Evolutionary conservation across 192 early-diverging fungal genomes (phyloP).

Genomic region (Coemansia sp.): DNA sequence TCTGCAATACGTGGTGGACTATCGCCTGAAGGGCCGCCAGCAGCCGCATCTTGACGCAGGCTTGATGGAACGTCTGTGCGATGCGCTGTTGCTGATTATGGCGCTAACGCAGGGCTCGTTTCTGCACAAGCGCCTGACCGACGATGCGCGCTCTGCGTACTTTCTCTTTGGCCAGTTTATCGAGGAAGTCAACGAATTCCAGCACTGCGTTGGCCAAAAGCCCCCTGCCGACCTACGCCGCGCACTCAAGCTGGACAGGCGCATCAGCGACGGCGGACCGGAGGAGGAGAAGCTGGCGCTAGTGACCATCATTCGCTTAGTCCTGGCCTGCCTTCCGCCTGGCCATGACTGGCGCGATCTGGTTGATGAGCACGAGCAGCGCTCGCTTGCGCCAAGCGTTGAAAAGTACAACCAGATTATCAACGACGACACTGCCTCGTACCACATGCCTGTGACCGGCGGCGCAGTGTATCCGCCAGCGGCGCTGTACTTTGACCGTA

Average conservation of each 20-base stretch:
- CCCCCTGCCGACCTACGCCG: slow-evolving; percentile 79
- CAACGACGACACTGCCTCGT: slow-evolving; percentile 47
- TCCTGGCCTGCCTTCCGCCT: slow-evolving; percentile 72
- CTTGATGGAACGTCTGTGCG: slow-evolving; percentile 84
- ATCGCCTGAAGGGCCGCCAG: slow-evolving; percentile 82
- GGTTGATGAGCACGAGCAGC: slow-evolving; percentile 77
- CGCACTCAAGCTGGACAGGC: slow-evolving; percentile 61
- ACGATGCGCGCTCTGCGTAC: slow-evolving; percentile 84
- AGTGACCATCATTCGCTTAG: slow-evolving; percentile 75
- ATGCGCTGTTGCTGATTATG: slow-evolving; percentile 83
- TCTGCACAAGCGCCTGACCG: slow-evolving; percentile 61
- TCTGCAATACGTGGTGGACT: slow-evolving; percentile 93
- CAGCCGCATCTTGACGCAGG: slow-evolving; percentile 74
- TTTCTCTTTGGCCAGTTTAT: slow-evolving; percentile 93
- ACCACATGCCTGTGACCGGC: slow-evolving; percentile 55
- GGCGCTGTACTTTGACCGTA: slow-evolving; percentile 92
- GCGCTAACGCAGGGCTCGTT: slow-evolving; percentile 62
- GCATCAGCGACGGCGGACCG: slow-evolving; percentile 69
- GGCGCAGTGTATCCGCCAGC: slow-evolving; percentile 53
- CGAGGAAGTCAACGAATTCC: slow-evolving; percentile 91
- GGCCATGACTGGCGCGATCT: slow-evolving; percentile 90
- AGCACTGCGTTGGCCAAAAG: slow-evolving; percentile 72
- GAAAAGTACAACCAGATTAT: slow-evolving; percentile 60
- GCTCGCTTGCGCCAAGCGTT: slow-evolving; percentile 69
- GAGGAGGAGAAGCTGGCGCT: slow-evolving; percentile 72